Evolutionary conservation across 805 yeast genomes (phyloP).

Genomic region (Yamadazyma nakazawae): DNA sequence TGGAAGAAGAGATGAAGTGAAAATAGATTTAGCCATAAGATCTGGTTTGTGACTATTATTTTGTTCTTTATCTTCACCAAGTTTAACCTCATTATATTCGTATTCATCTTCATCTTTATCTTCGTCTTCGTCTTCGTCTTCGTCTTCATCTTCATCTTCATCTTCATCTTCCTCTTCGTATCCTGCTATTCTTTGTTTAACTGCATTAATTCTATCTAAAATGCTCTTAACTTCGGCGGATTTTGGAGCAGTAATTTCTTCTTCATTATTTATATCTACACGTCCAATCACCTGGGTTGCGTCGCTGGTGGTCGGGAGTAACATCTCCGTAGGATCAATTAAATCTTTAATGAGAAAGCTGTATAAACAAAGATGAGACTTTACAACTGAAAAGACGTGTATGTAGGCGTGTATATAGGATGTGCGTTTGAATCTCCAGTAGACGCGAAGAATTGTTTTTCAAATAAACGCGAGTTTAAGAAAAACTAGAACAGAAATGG

Average conservation of each 20-base stretch:
- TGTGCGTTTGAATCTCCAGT: too few relatives aligned
- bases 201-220: conserved; percentile 21
- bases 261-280: neutral
- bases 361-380: neutral
- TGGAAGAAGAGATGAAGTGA: conserved; percentile 24
- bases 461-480: too few relatives aligned
- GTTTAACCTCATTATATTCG: neutral
- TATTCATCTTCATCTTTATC: neutral
- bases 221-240: conserved; percentile 9
- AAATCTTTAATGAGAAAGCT: conserved; percentile 18
- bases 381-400: neutral
- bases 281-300: conserved; percentile 1
- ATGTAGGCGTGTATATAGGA: too few relatives aligned
- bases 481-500: too few relatives aligned
- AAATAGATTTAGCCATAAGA: neutral
- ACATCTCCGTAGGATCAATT: conserved; percentile 19
- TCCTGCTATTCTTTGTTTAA: conserved; percentile 22
- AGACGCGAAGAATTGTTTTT: too few relatives aligned
- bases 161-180: too few relatives aligned
- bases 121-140: conserved; percentile 4
- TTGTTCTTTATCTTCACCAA: neutral
- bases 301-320: neutral
- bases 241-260: neutral
- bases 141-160: conserved; percentile 16
- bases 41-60: neutral